Percentiles rank a stretch among this genome's conserved stretches.
phyloP scores from a whole-genome alignment of 345 rosid genomes.

The Brassica carinata region DNA sequence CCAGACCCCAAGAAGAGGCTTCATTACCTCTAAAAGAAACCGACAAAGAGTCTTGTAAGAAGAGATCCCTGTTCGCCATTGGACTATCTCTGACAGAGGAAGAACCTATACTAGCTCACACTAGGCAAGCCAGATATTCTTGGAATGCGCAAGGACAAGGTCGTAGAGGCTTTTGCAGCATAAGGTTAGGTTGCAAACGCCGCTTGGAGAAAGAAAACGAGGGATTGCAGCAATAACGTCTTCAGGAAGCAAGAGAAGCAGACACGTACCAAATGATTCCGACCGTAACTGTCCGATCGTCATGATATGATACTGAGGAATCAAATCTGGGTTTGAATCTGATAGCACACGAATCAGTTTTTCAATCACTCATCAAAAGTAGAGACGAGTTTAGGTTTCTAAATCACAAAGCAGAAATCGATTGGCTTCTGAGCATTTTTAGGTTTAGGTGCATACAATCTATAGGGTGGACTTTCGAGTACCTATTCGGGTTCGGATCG shows the following conservation, averaged over 20 bases:
- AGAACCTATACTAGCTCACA: constrained; percentile 59
- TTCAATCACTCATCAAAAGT: too few relatives aligned
- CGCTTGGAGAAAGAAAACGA: constrained; percentile 58
- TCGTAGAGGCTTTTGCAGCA: constrained; percentile 54
- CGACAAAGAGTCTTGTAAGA: constrained; percentile 68
- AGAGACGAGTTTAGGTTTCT: too few relatives aligned
- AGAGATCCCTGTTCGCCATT: constrained; percentile 67
- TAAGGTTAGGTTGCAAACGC: constrained; percentile 60
- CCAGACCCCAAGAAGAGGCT: constrained; percentile 79
- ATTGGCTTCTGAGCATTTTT: too few relatives aligned
- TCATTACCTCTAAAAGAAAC: constrained; percentile 59
- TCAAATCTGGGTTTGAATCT: background rate
- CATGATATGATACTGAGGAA: background rate
- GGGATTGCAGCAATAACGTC: constrained; percentile 61
- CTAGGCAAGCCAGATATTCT: constrained; percentile 18
- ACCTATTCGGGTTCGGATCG: too few relatives aligned
- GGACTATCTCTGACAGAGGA: constrained; percentile 54
- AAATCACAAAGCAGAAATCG: too few relatives aligned
- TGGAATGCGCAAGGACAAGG: constrained; percentile 46
- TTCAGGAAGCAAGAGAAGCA: constrained; percentile 53
- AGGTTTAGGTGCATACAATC: too few relatives aligned
- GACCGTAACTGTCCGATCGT: background rate
- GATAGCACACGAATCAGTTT: background rate
- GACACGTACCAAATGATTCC: background rate
- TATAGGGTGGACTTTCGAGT: too few relatives aligned